Evolutionary conservation across 805 yeast species (phyloP).

Genomic region (Ogataea pilisensis): DNA sequence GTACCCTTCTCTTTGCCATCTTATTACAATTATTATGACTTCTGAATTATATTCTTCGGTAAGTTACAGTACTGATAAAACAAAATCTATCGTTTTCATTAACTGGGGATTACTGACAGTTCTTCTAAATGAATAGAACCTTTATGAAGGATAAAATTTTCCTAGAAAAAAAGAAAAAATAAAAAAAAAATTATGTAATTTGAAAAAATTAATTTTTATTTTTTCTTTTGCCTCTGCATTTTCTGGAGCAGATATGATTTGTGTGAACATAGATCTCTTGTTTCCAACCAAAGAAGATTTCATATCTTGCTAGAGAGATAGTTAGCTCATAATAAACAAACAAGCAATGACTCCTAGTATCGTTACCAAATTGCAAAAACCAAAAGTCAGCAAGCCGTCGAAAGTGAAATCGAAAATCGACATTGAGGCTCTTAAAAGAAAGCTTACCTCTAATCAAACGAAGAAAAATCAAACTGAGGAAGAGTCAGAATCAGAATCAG

Average conservation of each 20-base stretch:
- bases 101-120: too few species aligned
- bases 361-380: slow-evolving; percentile 1
- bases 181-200: background rate
- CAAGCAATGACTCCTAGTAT: slow-evolving; percentile 21
- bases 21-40: background rate
- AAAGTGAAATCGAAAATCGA: slow-evolving; percentile 21
- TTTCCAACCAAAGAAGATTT: too few species aligned
- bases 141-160: slow-evolving; percentile 3
- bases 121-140: too few species aligned
- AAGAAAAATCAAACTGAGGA: slow-evolving; percentile 18
- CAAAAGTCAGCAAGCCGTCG: slow-evolving; percentile 9
- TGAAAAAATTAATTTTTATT: background rate
- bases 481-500: slow-evolving; percentile 4
- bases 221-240: background rate
- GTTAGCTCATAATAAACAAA: too few species aligned
- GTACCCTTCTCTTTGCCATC: slow-evolving; percentile 35
- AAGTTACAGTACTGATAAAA: too few species aligned
- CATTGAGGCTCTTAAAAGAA: slow-evolving; percentile 27
- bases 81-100: too few species aligned
- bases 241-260: too few species aligned
- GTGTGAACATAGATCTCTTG: too few species aligned
- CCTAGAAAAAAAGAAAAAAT: slow-evolving; percentile 1
- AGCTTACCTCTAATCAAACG: slow-evolving; percentile 15
- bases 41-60: too few species aligned
- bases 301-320: too few species aligned